Evolutionary conservation across 352 stramenopile genomes (phyloP).

Genomic region (Phytopythium boreale): DNA sequence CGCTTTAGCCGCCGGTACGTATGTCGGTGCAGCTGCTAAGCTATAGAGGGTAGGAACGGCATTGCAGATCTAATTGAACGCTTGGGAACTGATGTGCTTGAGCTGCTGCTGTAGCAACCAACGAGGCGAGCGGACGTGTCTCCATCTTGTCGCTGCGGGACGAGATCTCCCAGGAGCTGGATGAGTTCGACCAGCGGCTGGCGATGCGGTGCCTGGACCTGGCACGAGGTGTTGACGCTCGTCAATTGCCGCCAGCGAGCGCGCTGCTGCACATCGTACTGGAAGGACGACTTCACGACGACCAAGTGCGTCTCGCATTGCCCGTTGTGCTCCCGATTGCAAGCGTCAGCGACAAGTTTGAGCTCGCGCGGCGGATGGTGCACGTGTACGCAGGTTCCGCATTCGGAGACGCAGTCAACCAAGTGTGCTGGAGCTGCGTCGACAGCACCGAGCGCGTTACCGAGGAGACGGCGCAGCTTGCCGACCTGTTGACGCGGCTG

Average conservation of each 20-base stretch:
- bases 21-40: too few relatives aligned
- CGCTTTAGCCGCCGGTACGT: not conserved
- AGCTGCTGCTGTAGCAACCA: not conserved
- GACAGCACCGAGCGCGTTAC: slow-evolving; percentile 64
- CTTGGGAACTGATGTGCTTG: not conserved
- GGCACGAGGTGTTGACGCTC: slow-evolving; percentile 23
- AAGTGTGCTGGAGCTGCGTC: slow-evolving; percentile 72
- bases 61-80: not conserved
- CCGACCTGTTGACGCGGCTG: slow-evolving; percentile 50
- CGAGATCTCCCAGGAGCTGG: slow-evolving; percentile 67
- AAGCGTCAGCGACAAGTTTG: slow-evolving; percentile 52
- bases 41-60: slow-evolving; percentile 8
- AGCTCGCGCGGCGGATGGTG: slow-evolving; percentile 49
- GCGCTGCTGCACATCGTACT: slow-evolving; percentile 63
- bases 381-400: slow-evolving; percentile 40
- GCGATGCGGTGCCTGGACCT: slow-evolving; percentile 63
- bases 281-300: slow-evolving; percentile 41
- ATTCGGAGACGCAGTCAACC: slow-evolving; percentile 58
- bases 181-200: slow-evolving; percentile 62
- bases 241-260: slow-evolving; percentile 39
- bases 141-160: slow-evolving; percentile 43
- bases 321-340: slow-evolving; percentile 56
- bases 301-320: slow-evolving; percentile 61
- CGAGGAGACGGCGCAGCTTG: slow-evolving; percentile 55
- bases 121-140: not conserved